Percentiles rank a stretch among this genome's conserved stretches.
phyloP scores from a whole-genome alignment of 106 monocot species.

The Allium fistulosum region DNA sequence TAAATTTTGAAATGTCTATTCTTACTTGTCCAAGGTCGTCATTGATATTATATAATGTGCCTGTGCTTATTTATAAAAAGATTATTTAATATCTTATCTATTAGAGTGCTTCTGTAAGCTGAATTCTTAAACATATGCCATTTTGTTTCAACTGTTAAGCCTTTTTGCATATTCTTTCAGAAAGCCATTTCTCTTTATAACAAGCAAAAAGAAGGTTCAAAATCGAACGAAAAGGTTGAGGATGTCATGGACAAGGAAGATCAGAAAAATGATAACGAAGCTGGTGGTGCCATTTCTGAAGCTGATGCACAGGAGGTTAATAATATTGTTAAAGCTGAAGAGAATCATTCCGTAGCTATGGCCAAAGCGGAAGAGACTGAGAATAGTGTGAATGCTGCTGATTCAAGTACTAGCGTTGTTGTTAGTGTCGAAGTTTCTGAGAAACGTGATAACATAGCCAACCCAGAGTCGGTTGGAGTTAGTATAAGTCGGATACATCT shows the following conservation, averaged over 20 bases:
- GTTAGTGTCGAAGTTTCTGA: slow-evolving; percentile 7
- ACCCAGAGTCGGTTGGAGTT: slow-evolving; percentile 20
- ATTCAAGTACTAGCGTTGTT: slow-evolving; percentile 1
- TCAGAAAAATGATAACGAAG: not conserved
- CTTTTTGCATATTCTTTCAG: slow-evolving; percentile 25
- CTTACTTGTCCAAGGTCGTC: not conserved
- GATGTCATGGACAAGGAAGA: slow-evolving; percentile 1
- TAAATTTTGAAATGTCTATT: not conserved
- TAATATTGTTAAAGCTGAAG: not conserved
- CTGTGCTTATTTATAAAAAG: no score
- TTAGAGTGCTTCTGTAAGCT: no score
- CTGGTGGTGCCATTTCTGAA: not conserved
- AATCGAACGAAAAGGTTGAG: not conserved
- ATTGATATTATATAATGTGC: not conserved
- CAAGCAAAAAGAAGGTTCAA: slow-evolving; percentile 19
- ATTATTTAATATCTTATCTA: no score
- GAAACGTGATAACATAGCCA: slow-evolving; percentile 19
- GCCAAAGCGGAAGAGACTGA: not conserved
- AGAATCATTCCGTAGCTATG: not conserved
- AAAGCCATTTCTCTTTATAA: slow-evolving; percentile 64
- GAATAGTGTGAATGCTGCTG: not conserved
- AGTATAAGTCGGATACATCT: slow-evolving; percentile 50
- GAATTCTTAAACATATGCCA: no score
- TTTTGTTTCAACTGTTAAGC: not conserved
- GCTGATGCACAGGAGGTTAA: no score